Base-by-base conservation (phyloP, 495 filamentous ascomycete species). In the Endocarpon pusillum region DNA sequence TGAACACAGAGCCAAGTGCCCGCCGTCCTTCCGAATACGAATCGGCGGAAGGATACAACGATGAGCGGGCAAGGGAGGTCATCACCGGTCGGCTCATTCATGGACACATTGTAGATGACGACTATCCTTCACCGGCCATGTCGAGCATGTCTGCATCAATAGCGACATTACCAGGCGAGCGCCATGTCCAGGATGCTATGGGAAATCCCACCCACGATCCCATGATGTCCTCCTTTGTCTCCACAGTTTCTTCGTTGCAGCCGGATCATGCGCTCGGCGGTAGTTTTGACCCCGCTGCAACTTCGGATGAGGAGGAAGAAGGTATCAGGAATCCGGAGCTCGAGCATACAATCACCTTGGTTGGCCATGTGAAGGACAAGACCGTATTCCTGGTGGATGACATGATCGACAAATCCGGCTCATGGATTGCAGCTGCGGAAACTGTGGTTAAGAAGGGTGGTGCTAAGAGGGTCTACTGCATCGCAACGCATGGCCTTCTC, bases 351-450 rank as follows among this genome's bases (percentile, higher is more conserved):
- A 86, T 96, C 45, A 97, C 89, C 2, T 62, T 97, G 33, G 91
- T 97, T 21, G 89, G 89, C 38, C 81, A 96, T 42, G 89, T 97
- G 34, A 73, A 71, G 43, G 73, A 78, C 52, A 71, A 76, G 35
- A 71, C 81, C 2, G 89, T 94, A 23, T 77, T 97, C 53, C 79
- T 97, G 39, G 78, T 97, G 32, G 89, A 97, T 59, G 89, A 97
- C 55, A 93, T 97, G 81, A 94, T 97, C 44, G 89, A 97, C 60
- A 93, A 92, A 54, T 73, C 82, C 19, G 83, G 81, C 15, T 91
- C 82, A 14, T 97, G 89, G 89, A 89, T 96, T 44, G 89, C 87
- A 6, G 89, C 89, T n/a, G 89, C 89, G 7, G 89, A 97, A 60
- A 94, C 87, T 5, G 86, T 94, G 1, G 80, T 91, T 35, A 93